phyloP scores from a whole-genome alignment of 441 rosid species.

The Eruca vesicaria region DNA sequence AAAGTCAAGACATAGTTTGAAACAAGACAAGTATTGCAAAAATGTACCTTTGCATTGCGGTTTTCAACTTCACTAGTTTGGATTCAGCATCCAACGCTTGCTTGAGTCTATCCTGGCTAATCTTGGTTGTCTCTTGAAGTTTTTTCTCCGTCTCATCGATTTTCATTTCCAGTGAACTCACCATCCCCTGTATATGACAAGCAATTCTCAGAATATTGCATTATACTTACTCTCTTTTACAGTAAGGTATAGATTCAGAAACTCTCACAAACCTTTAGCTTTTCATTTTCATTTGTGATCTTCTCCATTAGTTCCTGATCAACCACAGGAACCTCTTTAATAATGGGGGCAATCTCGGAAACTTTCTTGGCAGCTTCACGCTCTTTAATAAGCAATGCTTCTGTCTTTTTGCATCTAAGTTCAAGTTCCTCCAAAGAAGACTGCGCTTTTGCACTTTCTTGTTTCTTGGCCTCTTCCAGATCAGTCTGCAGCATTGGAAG shows the following conservation, averaged over 20 bases:
- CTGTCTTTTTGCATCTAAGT: conserved; percentile 75
- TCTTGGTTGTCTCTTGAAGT: conserved; percentile 77
- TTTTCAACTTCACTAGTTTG: conserved; percentile 81
- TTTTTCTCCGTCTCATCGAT: conserved; percentile 85
- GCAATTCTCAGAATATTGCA: background rate
- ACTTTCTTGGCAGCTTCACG: conserved; percentile 71
- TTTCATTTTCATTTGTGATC: conserved; percentile 83
- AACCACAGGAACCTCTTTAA: conserved; percentile 88
- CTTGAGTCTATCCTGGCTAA: conserved; percentile 90
- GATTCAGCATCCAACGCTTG: conserved; percentile 95
- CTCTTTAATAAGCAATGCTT: conserved; percentile 73
- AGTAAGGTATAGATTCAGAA: conserved; percentile 5
- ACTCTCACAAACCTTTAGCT: conserved; percentile 68
- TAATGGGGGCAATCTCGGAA: conserved; percentile 64
- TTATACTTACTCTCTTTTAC: background rate
- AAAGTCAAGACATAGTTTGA: background rate
- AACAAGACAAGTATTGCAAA: background rate
- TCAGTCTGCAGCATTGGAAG: conserved; percentile 60
- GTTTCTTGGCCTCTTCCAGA: conserved; percentile 85
- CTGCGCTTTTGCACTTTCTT: conserved; percentile 86
- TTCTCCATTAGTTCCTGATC: conserved; percentile 62
- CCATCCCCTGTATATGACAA: conserved; percentile 61
- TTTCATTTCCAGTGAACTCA: conserved; percentile 75
- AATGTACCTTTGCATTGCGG: conserved; percentile 83
- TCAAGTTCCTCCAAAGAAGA: conserved; percentile 79